A percentile compares a stretch with the other conserved stretches of the same genome.
phyloP scores from a whole-genome alignment of 2,329 filamentous ascomycete species.

The Aspergillus neoniger region DNA sequence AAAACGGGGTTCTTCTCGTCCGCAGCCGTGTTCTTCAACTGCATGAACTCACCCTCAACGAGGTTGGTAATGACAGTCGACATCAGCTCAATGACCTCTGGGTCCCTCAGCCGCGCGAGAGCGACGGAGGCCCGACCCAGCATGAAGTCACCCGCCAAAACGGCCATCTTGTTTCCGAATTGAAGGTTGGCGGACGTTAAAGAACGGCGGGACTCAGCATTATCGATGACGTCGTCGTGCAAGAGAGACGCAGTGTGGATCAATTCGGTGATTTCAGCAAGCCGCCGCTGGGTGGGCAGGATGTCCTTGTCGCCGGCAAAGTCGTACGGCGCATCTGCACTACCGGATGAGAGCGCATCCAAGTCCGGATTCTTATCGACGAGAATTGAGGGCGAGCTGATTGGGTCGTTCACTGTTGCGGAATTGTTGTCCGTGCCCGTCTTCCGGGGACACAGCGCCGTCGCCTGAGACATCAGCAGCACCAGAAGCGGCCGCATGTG shows the following conservation, averaged over 20 bases:
- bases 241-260: conserved; percentile 96
- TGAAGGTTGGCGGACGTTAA: conserved; percentile 87
- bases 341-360: conserved; percentile 55
- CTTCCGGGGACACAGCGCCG: conserved; percentile 71
- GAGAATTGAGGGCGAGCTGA: conserved; percentile 65
- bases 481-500: conserved; percentile 94
- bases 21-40: conserved; percentile 90
- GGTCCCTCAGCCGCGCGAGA: conserved; percentile 82
- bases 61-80: conserved; percentile 97
- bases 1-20: conserved; percentile 83
- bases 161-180: conserved; percentile 99
- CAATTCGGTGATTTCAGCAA: conserved; percentile 95
- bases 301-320: conserved; percentile 60
- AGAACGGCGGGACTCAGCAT: conserved; percentile 80
- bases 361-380: conserved; percentile 77
- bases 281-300: conserved; percentile 84
- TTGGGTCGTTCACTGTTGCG: conserved; percentile 58
- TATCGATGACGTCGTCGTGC: conserved; percentile 97
- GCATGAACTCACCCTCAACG: conserved; percentile 99
- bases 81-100: conserved; percentile 90
- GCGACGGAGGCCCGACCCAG: conserved; percentile 91
- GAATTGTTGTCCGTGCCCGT: conserved; percentile 45
- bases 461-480: conserved; percentile 93
- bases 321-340: conserved; percentile 38
- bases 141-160: conserved; percentile 94